Base-by-base conservation (phyloP, 2,329 filamentous ascomycete species). In the Fusarium goolgardi region DNA sequence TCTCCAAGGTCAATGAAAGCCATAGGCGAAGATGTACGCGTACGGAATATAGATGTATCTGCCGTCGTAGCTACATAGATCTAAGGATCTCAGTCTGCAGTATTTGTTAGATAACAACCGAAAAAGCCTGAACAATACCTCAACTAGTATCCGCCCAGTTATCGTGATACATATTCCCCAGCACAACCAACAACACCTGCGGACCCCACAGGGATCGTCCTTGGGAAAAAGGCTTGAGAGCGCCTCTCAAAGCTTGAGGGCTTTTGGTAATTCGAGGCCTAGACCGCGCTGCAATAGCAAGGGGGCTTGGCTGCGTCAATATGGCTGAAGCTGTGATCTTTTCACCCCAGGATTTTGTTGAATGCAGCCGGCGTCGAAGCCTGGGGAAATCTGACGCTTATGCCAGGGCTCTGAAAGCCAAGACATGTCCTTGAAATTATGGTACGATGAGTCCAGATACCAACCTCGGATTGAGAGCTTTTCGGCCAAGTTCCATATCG, bases 401-500 rank as follows among this genome's bases (percentile, higher is more conserved):
- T 62, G 47, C 41, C 40, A 55, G 49, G 65, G 52, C 56, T 46
- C 46, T 32, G 27, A 25, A 39, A 64, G 59, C 54, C 64, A 65
- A 69, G 60, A 47, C 41, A 4, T 29, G 34, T 20, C 18, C 40
- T 41, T 31, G 27, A 65, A 39, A 46, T 62, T 62, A 51, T 69
- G 65, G 65, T 61, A 55, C 53, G 65, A 57, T 57, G 27, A 25
- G 11, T 41, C 29, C 20, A 27, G 43, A 43, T 15, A 35, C 31
- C 47, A 46, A 57, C 25, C 20, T 37, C 31, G 27, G 20, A 55
- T 21, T 51, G 63, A 39, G 58, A 52, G 34, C 25, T 50, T 67
- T 69, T 69, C 65, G 65, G 65, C 29, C 56, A 69, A 69, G 37
- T 69, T 69, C 65, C 56, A 66, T 55, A 55, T 69, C 35, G 39